A percentile compares a stretch with the other conserved stretches of the same genome.
Evolutionary conservation across 2,329 filamentous ascomycete species (phyloP).

Genomic region (Colletotrichum cereale): DNA sequence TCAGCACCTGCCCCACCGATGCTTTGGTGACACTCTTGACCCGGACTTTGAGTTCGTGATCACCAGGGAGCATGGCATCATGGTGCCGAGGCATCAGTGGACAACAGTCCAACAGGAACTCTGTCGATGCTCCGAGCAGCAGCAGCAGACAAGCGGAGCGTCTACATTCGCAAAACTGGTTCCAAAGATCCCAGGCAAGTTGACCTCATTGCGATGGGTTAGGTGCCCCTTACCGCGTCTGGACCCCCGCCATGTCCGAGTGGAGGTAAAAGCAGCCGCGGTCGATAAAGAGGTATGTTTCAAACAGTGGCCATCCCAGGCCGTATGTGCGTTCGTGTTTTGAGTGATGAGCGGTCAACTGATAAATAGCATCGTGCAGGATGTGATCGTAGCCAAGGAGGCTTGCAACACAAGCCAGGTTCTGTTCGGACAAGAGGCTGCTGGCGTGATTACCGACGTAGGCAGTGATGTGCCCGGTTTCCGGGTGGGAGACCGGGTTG

Average conservation of each 20-base stretch:
- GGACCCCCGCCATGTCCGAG: not conserved
- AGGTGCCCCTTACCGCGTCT: not conserved
- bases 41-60: constrained; percentile 19
- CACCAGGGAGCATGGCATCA: not conserved
- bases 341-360: too few species aligned
- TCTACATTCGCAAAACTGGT: not conserved
- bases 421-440: constrained; percentile 21
- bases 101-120: constrained; percentile 15
- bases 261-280: constrained; percentile 3
- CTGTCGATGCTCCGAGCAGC: not conserved
- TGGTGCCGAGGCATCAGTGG: constrained; percentile 2
- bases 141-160: too few species aligned
- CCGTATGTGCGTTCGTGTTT: too few species aligned
- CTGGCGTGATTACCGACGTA: constrained; percentile 16
- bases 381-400: not conserved
- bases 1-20: not conserved
- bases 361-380: too few species aligned
- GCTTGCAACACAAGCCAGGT: not conserved
- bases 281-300: constrained; percentile 8
- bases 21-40: not conserved
- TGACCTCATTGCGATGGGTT: constrained; percentile 12
- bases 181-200: not conserved
- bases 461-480: constrained; percentile 16
- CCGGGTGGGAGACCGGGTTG: constrained; percentile 10
- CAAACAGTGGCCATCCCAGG: too few species aligned